Conservation (phyloP, 371 early-diverging fungal species). For the Syncephalis fuscata region DNA sequence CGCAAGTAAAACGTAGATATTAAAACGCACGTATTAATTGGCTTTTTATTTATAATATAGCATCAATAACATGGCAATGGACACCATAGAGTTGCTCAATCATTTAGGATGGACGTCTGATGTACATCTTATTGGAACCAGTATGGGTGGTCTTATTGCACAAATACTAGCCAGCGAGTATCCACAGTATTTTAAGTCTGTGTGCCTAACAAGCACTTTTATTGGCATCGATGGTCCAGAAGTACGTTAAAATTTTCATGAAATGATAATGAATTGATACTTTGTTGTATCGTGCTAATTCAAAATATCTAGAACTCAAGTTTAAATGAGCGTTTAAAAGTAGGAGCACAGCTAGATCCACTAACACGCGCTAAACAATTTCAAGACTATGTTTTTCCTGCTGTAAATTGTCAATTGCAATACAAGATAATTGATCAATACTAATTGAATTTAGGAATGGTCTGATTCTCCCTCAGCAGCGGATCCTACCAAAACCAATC, state of each 20-base stretch:
- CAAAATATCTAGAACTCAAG: not conserved
- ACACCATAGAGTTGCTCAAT: constrained; percentile 37
- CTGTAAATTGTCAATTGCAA: too few species aligned
- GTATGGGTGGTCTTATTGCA: constrained; percentile 68
- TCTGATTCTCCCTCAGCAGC: not conserved
- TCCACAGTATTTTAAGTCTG: constrained; percentile 15
- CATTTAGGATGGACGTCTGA: constrained; percentile 38
- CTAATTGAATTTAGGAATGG: not conserved
- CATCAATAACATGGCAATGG: constrained; percentile 49
- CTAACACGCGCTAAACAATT: too few species aligned
- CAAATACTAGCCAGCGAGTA: constrained; percentile 24
- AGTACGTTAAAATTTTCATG: not conserved
- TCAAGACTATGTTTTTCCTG: too few species aligned
- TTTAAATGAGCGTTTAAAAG: too few species aligned
- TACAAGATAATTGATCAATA: too few species aligned
- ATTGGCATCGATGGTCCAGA: not conserved
- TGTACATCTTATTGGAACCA: constrained; percentile 50
- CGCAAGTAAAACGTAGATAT: not conserved
- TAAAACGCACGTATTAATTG: constrained; percentile 3
- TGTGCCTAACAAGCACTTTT: constrained; percentile 21
- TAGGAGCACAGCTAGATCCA: too few species aligned
- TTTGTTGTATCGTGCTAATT: not conserved
- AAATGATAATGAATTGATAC: not conserved
- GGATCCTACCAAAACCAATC: not conserved
- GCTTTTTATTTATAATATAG: constrained; percentile 8